Conservation (phyloP, 305 asterid genomes). For the Solanum hybrid region DNA sequence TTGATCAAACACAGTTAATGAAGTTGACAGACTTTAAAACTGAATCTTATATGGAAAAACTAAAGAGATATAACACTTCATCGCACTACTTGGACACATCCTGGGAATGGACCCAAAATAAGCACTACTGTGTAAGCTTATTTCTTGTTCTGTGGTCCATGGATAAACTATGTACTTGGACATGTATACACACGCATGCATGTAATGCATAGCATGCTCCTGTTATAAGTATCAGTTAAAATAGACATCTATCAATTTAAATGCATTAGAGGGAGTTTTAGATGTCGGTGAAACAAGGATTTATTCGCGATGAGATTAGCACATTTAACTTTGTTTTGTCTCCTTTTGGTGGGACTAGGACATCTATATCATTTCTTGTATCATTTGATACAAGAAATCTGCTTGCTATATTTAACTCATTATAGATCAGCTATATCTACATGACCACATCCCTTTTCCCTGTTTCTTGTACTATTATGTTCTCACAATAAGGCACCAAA, state of each 20-base stretch:
- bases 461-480: background rate
- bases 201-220: background rate
- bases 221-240: background rate
- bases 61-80: background rate
- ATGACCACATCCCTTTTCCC: background rate
- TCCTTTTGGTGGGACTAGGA: background rate
- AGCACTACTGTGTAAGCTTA: background rate
- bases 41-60: background rate
- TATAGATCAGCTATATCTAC: background rate
- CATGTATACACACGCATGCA: background rate
- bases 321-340: background rate
- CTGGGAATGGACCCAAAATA: background rate
- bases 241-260: background rate
- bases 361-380: background rate
- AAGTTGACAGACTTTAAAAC: background rate
- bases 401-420: background rate
- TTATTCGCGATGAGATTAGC: background rate
- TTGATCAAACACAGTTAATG: background rate
- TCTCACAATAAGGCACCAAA: background rate
- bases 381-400: background rate
- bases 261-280: background rate
- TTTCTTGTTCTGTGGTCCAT: background rate
- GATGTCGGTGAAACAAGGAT: background rate
- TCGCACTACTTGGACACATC: background rate
- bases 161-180: background rate